Evolutionary conservation across 2,329 filamentous ascomycete genomes (phyloP), one percentile per base, ranked within the genome.

Genomic region (Myotisia sp.): DNA sequence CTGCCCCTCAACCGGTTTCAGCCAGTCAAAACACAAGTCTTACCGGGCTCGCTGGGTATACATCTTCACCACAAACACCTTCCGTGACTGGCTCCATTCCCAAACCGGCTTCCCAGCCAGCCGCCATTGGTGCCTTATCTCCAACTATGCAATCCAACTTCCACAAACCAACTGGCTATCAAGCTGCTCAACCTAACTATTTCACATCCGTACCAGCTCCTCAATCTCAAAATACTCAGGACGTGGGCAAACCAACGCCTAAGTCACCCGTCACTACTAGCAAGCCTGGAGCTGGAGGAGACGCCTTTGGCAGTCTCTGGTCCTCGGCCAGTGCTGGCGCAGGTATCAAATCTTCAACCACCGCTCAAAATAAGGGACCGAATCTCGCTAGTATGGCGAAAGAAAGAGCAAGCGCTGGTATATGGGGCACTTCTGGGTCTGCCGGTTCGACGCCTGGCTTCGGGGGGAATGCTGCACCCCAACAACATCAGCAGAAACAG

Each of bases 341-440:
- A 7, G 76, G 77, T 29, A 70, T 85, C 44, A 85, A 85, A 65
- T 92, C 90, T 62, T 60, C 69, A 1, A 67, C 60, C 40, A 70
- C 75, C 2, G 65, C 69, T 8, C 65, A 63, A 6, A 63, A 68
- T 35, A 68, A 76, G 38, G 79, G 79, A 0, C 77, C 84, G 33
- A 86, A 86, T 36, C 71, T 98, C 61, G 86, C 85, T 19, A 86
- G 92, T 55, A 74, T 98, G 58, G 87, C 86, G n/a, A 94, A 94
- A 66, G 85, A 94, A 60, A 94, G 95, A 69, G 90, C 85, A 38
- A 85, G 77, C 47, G 85, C 86, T 10, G 85, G 86, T 5, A 83
- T 98, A 43, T 98, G 92, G 85, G 90, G 87, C 12, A 71, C 81
- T 0, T 68, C 79, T 10, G 66, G 74, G 49, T 56, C 40, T 57